Evolutionary conservation across 1,139 yeast species (phyloP).

Genomic region (Candida tropicalis): DNA sequence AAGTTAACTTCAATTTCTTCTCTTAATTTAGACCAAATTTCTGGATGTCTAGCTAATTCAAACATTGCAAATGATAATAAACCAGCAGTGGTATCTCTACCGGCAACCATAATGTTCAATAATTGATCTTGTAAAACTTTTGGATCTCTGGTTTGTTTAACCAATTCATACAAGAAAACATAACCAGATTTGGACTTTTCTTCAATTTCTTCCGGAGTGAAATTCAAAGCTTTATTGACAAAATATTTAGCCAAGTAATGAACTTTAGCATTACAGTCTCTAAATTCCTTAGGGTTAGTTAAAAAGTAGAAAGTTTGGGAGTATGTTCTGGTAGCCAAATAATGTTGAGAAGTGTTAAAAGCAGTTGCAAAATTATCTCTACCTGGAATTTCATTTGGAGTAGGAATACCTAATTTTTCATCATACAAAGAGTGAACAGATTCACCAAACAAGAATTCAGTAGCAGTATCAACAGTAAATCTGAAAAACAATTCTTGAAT

Average conservation of each 20-base stretch:
- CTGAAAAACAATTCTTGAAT: slow-evolving; percentile 42
- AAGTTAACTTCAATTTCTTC: slow-evolving; percentile 34
- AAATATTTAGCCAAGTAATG: slow-evolving; percentile 39
- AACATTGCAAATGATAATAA: slow-evolving; percentile 42
- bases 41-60: slow-evolving; percentile 47
- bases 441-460: slow-evolving; percentile 62
- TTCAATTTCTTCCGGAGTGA: slow-evolving; percentile 38
- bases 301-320: slow-evolving; percentile 31
- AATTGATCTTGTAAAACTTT: slow-evolving; percentile 46
- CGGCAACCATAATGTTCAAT: slow-evolving; percentile 49
- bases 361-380: slow-evolving; percentile 23
- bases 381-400: slow-evolving; percentile 21
- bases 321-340: slow-evolving; percentile 30
- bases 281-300: slow-evolving; percentile 33
- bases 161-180: slow-evolving; percentile 48
- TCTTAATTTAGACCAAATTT: slow-evolving; percentile 36
- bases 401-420: slow-evolving; percentile 26
- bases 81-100: slow-evolving; percentile 54
- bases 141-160: slow-evolving; percentile 48
- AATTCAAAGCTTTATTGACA: slow-evolving; percentile 32
- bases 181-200: slow-evolving; percentile 42
- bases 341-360: slow-evolving; percentile 36
- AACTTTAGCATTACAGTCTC: slow-evolving; percentile 29
- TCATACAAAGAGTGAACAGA: slow-evolving; percentile 45
- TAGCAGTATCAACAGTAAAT: slow-evolving; percentile 59